Percentiles rank a stretch among this genome's conserved stretches.
Evolutionary conservation across 2,329 filamentous ascomycete genomes (phyloP).

Genomic region (Macroventuria anomochaeta): DNA sequence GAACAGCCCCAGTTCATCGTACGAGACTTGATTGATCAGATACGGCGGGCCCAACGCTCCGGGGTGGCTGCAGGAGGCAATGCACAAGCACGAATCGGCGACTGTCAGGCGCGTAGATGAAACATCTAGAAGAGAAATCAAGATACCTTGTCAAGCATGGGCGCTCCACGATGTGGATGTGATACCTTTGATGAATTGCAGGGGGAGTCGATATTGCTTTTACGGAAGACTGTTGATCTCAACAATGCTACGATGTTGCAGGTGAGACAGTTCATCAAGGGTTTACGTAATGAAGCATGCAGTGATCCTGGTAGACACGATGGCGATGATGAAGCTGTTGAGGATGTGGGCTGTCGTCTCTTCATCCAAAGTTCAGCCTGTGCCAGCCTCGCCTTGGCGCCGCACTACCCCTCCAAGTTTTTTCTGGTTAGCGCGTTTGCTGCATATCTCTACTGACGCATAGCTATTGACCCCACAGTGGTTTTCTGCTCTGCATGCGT

Average conservation of each 20-base stretch:
- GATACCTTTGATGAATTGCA: conserved; percentile 13
- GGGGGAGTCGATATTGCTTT: conserved; percentile 6
- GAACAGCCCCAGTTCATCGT: conserved; percentile 1
- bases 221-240: neutral
- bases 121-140: neutral
- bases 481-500: conserved; percentile 24
- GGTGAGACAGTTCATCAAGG: neutral
- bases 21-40: conserved; percentile 6
- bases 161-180: conserved; percentile 4
- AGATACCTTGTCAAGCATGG: conserved; percentile 1
- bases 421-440: conserved; percentile 33
- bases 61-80: conserved; percentile 4
- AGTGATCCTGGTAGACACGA: neutral
- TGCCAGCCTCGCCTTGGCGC: conserved; percentile 19
- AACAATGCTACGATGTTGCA: conserved; percentile 2
- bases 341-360: conserved; percentile 13
- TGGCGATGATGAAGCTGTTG: neutral
- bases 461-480: conserved; percentile 30
- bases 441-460: conserved; percentile 35
- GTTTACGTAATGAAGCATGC: neutral
- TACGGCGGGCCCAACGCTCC: neutral
- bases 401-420: conserved; percentile 32
- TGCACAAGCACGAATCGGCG: conserved; percentile 5
- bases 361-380: neutral
- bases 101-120: neutral